Evolutionary conservation across 1,284 basidiomycete species (phyloP), one percentile per base, ranked within the genome.

Genomic region (Leccinum pachyderme): DNA sequence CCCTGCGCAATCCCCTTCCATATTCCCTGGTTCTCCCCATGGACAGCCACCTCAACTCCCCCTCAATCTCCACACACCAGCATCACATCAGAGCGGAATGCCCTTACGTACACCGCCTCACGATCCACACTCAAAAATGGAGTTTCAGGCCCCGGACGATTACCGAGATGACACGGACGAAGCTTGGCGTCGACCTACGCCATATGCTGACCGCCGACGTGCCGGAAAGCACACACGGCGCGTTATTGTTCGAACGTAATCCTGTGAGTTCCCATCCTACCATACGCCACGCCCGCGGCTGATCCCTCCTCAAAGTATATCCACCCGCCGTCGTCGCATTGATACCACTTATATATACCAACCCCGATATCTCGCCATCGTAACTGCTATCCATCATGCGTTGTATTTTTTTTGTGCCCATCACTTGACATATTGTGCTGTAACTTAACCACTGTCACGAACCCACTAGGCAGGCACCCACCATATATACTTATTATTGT

Each of bases 161-260:
- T 77, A 75, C 51, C 68, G 70, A 55, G 72, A 77, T 56, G 81
- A 78, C 56, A 67, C 75, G 43, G 86, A 87, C 64, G 83, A 87
- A 55, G 72, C 82, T 35, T 87, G 85, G 87, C 74, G 81, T 31
- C 74, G 79, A 45, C 84, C 85, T 3, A 86, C 82, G 68, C 84
- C 86, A 15, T 81, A 83, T 63, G 77, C 79, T 44, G 85, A 87
- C 67, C 81, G 86, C 15, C 74, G 86, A 56, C 75, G 86, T 52
- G 86, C 86, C 52, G 86, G 86, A 46, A 89, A 89, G 66, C 87
- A 89, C 65, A 89, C 86, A 22, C 77, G 76, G 63, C 77, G 87
- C 49, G 82, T 86, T 35, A 77, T 84, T 58, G 80, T 84, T 52
- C 71, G 78, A 61, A 75, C 70, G 61, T 82, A 69, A 75, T 43